Evolutionary conservation across 73 alveolate species (phyloP).

Genomic region (Paramecium biaurelia): DNA sequence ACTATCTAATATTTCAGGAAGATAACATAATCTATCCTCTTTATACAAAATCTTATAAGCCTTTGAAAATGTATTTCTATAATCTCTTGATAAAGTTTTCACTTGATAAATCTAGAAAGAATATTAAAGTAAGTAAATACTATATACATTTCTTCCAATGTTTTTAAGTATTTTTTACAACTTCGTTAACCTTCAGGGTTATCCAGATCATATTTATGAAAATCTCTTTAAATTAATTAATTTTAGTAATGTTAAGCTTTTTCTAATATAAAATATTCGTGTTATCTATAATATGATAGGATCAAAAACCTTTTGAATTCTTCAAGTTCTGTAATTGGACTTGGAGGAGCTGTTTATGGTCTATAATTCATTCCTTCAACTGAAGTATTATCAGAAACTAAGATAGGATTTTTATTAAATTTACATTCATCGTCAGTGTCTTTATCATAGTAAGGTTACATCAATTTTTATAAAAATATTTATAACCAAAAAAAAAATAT

Average conservation of each 20-base stretch:
- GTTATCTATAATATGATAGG: slow-evolving; percentile 48
- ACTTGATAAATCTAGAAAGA: slow-evolving; percentile 47
- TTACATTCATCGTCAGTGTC: slow-evolving; percentile 39
- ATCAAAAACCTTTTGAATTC: slow-evolving; percentile 68
- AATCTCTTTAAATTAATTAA: slow-evolving; percentile 73
- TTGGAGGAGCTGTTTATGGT: slow-evolving; percentile 91
- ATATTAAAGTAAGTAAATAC: slow-evolving; percentile 24
- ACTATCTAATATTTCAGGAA: slow-evolving; percentile 95
- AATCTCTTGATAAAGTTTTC: slow-evolving; percentile 77
- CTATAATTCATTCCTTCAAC: slow-evolving; percentile 59
- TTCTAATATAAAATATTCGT: slow-evolving; percentile 81
- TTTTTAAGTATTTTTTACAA: slow-evolving; percentile 82
- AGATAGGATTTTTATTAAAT: not conserved
- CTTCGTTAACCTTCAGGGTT: slow-evolving; percentile 91
- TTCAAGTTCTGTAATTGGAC: slow-evolving; percentile 88
- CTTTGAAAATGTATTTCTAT: slow-evolving; percentile 88
- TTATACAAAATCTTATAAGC: slow-evolving; percentile 91
- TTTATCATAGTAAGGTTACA: slow-evolving; percentile 8
- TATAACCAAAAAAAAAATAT: not conserved
- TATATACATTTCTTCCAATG: slow-evolving; percentile 81
- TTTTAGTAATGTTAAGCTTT: slow-evolving; percentile 75
- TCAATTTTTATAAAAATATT: not conserved
- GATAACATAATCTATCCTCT: slow-evolving; percentile 88
- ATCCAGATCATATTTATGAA: slow-evolving; percentile 88
- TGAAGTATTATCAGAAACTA: slow-evolving; percentile 33